Base-by-base conservation (phyloP, 2,329 filamentous ascomycete species). In the Colletotrichum musicola region DNA sequence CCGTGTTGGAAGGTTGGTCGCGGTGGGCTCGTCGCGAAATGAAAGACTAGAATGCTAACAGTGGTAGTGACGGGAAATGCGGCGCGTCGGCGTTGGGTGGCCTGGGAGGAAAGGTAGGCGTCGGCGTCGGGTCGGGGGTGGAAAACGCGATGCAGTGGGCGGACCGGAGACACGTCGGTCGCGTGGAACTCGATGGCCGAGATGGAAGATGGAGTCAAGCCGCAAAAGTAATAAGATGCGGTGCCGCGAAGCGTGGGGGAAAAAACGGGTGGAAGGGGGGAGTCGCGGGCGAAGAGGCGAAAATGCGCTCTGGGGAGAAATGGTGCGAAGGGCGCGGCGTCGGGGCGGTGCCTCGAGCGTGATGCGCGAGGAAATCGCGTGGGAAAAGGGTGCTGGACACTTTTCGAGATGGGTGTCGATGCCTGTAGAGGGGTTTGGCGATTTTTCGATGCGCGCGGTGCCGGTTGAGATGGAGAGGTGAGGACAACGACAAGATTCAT, bases 401-500 rank as follows among this genome's bases (percentile, higher is more conserved):
- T 79, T 83, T 81, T 84, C 79, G 79, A 81, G 85, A 88, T 88
- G 85, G 82, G 78, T 81, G 81, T 84, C 81, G 86, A 88, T 88
- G 85, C 80, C 84, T 85, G 84, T 83, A 82, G 82, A 84, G 83
- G 83, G 84, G 84, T 85, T 82, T 84, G 84, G 85, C 83, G 86
- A 87, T 86, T 85, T 86, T 86, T 76, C 74, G 85, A 88, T 88
- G 86, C 86, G 86, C 85, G 86, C 84, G 78, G 81, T 85, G 81
- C 82, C 81, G 75, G 75, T 80, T 81, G 80, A 83, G 81, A 84
- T 82, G 81, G 83, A 77, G 83, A 84, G 76, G 79, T 84, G 82
- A 84, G 82, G 82, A 83, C 73, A 82, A 83, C 82, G 81, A 80
- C 81, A 83, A 83, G 82, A 83, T 84, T 82, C 80, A 74, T 80